These are phyloP conservation scores for Lolium multiflorum DNA, from an alignment of 176 grass and related monocot genomes.

Conservation along the genomic window DNA sequence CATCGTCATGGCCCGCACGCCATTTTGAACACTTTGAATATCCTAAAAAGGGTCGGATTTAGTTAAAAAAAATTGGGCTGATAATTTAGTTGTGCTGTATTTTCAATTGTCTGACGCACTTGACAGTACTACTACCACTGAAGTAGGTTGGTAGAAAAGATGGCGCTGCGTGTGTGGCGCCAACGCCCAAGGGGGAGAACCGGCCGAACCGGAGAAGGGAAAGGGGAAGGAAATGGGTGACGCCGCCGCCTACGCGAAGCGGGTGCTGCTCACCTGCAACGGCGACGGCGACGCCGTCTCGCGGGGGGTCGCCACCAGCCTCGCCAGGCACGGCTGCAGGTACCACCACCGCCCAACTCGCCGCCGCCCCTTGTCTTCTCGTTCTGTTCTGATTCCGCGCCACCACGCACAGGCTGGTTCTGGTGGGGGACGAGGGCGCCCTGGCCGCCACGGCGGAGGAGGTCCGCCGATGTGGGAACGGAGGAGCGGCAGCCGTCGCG, in stretches of 20 bases:
- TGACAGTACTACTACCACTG: too few species aligned
- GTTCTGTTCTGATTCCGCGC: not conserved
- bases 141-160: not conserved
- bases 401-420: constrained; percentile 51
- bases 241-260: constrained; percentile 44
- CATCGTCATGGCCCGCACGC: too few species aligned
- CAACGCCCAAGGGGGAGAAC: not conserved
- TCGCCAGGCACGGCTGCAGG: constrained; percentile 82
- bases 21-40: too few species aligned
- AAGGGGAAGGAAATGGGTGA: constrained; percentile 56
- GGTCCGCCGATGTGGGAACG: constrained; percentile 24
- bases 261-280: constrained; percentile 68
- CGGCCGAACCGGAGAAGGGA: not conserved
- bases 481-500: constrained; percentile 17
- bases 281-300: constrained; percentile 70
- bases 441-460: constrained; percentile 49
- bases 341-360: constrained; percentile 12
- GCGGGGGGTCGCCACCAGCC: constrained; percentile 64
- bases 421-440: constrained; percentile 66
- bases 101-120: too few species aligned
- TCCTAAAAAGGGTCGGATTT: too few species aligned
- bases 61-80: too few species aligned
- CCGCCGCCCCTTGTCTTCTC: too few species aligned
- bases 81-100: too few species aligned
- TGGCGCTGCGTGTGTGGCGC: not conserved